Base-by-base conservation (phyloP, 2,329 filamentous ascomycete genomes). In the Ophiosphaerella korrae region DNA sequence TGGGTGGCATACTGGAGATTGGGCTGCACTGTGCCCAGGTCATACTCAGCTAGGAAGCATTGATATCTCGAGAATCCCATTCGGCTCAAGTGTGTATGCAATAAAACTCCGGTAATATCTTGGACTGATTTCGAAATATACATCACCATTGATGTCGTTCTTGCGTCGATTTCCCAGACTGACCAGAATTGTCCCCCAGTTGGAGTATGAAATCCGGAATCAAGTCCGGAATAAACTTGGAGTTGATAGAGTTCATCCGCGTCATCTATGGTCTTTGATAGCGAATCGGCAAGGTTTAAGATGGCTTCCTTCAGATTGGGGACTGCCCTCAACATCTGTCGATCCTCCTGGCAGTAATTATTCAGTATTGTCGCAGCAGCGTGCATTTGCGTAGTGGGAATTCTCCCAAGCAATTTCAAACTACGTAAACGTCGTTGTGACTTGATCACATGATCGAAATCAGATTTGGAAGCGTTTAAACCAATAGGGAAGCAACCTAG, bases 401-500 rank as follows among this genome's bases (percentile, higher is more conserved):
- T 12, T 40, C 53, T 65, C 43, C 55, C 67, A 21, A 74, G 57
- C 21, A 74, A 51, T 18, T 67, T 67, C 2, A 74, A 54, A 7
- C 58, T 56, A 13, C 69, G 56, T 21, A 74, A 44, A 33, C 65
- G 57, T 42, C 62, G 55, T 48, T 72, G 71, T 39, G 71, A 72
- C 35, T 54, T 60, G 12, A 74, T 45, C 13, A 74, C 62, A 37
- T 68, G 62, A 21, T 67, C 52, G 43, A 71, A 73, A 42, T 72
- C 71, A 21, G 56, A 47, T 39, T 61, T 62, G 18, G 68, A 66
- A 7, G 63, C 65, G 41, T 70, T 57, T 5, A 74, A 45, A 12
- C 71, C 71, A 39, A 74, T 65, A 3, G 71, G 71, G 50, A 74
- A 74, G 51, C 71, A 74, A 2, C 71, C 71, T 7, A 73, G 41